These are phyloP conservation scores for Dictyostelium gargantuum DNA, from an alignment of 208 protist species.

Conservation along the genomic window DNA sequence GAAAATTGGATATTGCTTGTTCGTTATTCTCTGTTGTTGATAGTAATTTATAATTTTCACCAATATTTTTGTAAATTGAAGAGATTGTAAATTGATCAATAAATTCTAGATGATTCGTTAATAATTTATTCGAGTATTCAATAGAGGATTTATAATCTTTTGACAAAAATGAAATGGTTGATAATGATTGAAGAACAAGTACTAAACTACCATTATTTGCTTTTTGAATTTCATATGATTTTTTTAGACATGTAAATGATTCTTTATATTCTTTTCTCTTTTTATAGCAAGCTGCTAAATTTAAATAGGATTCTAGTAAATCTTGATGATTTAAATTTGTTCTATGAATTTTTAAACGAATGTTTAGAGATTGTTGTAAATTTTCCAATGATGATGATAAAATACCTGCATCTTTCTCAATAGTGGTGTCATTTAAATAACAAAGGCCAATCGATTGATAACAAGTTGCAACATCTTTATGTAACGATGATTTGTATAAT, in stretches of 20 bases:
- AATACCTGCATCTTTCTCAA: neutral
- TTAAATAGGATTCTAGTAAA: neutral
- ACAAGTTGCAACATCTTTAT: neutral
- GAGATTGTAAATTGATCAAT: neutral
- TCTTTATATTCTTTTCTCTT: neutral
- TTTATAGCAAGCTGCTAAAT: neutral
- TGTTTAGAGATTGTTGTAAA: neutral
- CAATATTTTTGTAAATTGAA: neutral
- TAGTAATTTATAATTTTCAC: neutral
- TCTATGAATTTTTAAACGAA: constrained; percentile 5
- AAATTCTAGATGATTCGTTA: neutral
- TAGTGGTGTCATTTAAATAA: neutral
- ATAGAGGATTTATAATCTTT: neutral
- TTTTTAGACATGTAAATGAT: neutral
- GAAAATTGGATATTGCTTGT: neutral
- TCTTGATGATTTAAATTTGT: neutral
- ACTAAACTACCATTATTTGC: neutral
- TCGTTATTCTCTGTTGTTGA: neutral
- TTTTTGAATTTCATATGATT: neutral
- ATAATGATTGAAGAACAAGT: neutral
- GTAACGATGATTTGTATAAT: neutral
- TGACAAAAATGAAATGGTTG: neutral
- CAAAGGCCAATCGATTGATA: neutral
- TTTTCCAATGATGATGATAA: neutral
- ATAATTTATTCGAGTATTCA: neutral